Base-by-base conservation (phyloP, 768 basidiomycete genomes). In the Hygrophorus russula region DNA sequence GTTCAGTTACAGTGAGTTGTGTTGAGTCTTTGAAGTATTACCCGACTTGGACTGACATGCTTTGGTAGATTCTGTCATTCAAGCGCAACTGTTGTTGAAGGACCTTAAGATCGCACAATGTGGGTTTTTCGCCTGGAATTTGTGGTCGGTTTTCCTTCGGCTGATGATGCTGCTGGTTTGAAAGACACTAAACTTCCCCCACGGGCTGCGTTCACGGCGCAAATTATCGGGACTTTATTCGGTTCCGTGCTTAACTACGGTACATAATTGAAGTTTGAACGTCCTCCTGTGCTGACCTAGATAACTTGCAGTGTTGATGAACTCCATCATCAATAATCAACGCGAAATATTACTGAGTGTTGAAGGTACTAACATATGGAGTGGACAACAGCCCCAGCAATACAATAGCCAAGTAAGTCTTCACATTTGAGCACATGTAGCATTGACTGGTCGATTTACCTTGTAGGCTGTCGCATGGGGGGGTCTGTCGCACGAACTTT, bases 171-270 rank as follows among this genome's bases (percentile, higher is more conserved):
- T 1, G 62, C 64, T 29, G 78, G 82, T 54, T 61, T 86, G 48
- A 89, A 88, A 61, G 71, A 85, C 51, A 59, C 73, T 1, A 81
- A 82, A 57, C 71, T 84, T 34, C 79, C 82, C 19, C 78, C 81
- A 17, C 75, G 80, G 11, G 67, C 70, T 31, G 76, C 80, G 60
- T 79, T 82, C 57, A 54, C 74, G 8, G 75, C 76, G 5, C 81
- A 82, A 52, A 62, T 80, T n/a, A 71, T 72, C 67, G 78, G 78
- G 3, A 78, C 79, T 0, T 66, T 82, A 36, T 63, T 82, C 43
- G 78, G 67, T 28, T 62, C 64, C 12, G 41, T 65, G 19, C 49
- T 66, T 4, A 64, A 65, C 45, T 66, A 69, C 45, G 63, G 69
- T 65, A 48, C 41, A 53, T 37, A 15, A 36, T 8, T 36, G 8